A percentile compares a stretch with the other conserved stretches of the same genome.
Conservation (phyloP, 2,329 filamentous ascomycete species). For the Aureobasidium melanogenum region DNA sequence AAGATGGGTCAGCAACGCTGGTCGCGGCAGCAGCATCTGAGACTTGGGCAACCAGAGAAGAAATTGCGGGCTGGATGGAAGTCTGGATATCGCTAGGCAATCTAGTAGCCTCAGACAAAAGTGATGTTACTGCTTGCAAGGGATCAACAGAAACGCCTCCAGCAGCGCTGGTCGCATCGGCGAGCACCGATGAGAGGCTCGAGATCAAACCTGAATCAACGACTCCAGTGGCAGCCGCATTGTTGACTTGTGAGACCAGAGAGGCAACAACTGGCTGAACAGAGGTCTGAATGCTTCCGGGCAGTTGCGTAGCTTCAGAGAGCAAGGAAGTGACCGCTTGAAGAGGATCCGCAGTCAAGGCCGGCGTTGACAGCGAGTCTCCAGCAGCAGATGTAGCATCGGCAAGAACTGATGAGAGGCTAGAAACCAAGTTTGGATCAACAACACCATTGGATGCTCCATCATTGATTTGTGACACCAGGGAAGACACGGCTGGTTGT, state of each 20-base stretch:
- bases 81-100: background rate
- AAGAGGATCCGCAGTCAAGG: background rate
- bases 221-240: background rate
- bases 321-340: background rate
- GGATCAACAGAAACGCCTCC: background rate
- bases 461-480: background rate
- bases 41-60: background rate
- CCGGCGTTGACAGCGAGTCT: background rate
- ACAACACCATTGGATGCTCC: background rate
- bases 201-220: background rate
- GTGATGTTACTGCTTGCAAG: background rate
- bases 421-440: background rate
- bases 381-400: background rate
- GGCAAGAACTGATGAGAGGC: background rate
- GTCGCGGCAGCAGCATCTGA: background rate
- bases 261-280: background rate
- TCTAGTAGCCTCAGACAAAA: background rate
- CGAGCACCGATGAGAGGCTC: background rate
- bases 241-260: background rate
- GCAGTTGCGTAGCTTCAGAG: background rate
- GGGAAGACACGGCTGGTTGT: background rate
- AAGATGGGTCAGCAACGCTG: background rate
- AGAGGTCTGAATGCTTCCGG: background rate
- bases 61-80: background rate
- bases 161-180: background rate